These are phyloP conservation scores for Saccharum officinarum DNA, from an alignment of 176 grass and related monocot genomes.

Conservation along the genomic window DNA sequence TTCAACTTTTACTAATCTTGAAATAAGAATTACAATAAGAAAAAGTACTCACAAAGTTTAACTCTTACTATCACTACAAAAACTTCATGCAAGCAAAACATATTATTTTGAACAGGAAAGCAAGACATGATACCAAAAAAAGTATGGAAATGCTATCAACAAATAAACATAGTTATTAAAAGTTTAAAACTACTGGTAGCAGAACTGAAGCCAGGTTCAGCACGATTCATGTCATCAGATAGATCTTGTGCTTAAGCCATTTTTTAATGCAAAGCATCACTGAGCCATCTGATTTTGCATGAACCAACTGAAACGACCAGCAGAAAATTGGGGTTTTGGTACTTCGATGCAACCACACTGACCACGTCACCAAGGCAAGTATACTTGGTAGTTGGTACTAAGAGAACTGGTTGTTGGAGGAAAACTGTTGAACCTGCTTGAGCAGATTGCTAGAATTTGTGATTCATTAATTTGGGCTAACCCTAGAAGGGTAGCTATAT, in stretches of 20 bases:
- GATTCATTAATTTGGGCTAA: too few species aligned
- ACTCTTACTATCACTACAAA: neutral
- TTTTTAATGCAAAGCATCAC: neutral
- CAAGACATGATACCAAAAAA: neutral
- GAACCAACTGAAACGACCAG: neutral
- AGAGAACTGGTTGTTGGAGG: too few species aligned
- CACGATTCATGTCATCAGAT: neutral
- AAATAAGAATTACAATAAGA: neutral
- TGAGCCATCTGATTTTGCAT: neutral
- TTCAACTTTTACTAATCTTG: neutral
- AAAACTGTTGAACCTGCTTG: neutral
- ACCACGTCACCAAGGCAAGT: neutral
- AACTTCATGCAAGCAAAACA: neutral
- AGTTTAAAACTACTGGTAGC: neutral
- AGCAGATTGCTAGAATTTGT: too few species aligned
- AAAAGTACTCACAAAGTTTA: neutral
- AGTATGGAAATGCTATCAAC: neutral
- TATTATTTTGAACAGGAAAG: neutral
- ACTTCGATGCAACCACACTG: neutral
- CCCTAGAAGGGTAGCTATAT: too few species aligned
- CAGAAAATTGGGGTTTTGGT: neutral
- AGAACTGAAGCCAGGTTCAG: neutral
- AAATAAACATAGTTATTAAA: neutral
- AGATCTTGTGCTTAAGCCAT: neutral
- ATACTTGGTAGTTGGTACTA: neutral